These are phyloP conservation scores for Malus asiatica DNA, from an alignment of 306 rosid genomes.

Conservation along the genomic window DNA sequence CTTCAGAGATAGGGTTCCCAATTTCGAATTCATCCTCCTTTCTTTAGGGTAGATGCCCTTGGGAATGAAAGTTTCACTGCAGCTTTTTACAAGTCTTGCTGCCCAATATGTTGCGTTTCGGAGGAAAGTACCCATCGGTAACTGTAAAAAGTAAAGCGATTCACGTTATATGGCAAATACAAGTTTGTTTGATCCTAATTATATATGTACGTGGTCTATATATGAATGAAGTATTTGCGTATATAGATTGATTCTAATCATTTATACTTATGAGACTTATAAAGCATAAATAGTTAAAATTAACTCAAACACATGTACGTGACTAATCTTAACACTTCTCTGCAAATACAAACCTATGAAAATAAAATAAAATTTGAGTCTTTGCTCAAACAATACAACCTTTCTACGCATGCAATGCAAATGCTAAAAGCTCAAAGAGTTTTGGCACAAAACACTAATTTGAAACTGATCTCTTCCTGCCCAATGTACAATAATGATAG, in stretches of 20 bases:
- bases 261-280: background rate
- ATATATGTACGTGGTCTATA: too few relatives aligned
- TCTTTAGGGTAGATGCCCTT: background rate
- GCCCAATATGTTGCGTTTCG: background rate
- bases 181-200: background rate
- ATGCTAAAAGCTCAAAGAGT: background rate
- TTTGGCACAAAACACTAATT: background rate
- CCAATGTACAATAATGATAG: background rate
- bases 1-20: background rate
- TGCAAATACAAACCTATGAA: too few relatives aligned
- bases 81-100: background rate
- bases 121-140: background rate
- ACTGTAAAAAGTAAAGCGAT: background rate
- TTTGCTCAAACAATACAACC: background rate
- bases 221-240: background rate
- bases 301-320: background rate
- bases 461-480: background rate
- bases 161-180: background rate
- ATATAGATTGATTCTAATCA: fast-evolving
- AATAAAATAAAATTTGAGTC: background rate
- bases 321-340: background rate
- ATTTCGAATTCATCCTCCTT: background rate
- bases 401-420: background rate
- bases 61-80: slow-evolving; percentile 5
- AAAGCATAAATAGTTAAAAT: too few relatives aligned